Percentiles rank a stretch among this genome's conserved stretches.
phyloP scores from a whole-genome alignment of 768 basidiomycete genomes.

The Pleurotus tuber-regium region DNA sequence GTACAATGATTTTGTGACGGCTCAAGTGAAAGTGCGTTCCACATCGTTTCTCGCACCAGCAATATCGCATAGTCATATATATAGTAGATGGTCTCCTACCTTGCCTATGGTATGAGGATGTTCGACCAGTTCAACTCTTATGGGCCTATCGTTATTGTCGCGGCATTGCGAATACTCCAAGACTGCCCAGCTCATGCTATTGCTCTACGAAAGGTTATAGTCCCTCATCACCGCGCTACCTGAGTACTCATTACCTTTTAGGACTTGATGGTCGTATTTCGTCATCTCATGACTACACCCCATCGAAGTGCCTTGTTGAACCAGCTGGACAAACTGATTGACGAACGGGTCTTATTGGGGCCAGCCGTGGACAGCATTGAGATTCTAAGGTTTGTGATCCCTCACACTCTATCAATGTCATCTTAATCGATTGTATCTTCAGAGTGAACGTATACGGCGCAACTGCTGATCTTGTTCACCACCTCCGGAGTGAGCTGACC shows the following conservation, averaged over 20 bases:
- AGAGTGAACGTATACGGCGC: slow-evolving; percentile 83
- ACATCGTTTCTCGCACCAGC: slow-evolving; percentile 70
- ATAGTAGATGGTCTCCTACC: slow-evolving; percentile 82
- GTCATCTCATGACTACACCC: slow-evolving; percentile 81
- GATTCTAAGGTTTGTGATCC: slow-evolving; percentile 60
- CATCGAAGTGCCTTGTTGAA: slow-evolving; percentile 77
- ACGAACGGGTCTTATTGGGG: slow-evolving; percentile 89
- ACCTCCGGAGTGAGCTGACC: slow-evolving; percentile 80
- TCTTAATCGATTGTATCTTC: slow-evolving; percentile 14
- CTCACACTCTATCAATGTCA: not conserved
- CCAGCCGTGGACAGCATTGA: slow-evolving; percentile 82
- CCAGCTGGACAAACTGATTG: slow-evolving; percentile 85
- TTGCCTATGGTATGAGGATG: slow-evolving; percentile 83
- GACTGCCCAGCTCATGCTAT: slow-evolving; percentile 90
- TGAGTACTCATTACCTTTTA: slow-evolving; percentile 28
- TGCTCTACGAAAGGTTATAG: slow-evolving; percentile 69
- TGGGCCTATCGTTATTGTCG: slow-evolving; percentile 76
- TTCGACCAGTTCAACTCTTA: slow-evolving; percentile 65
- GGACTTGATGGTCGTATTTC: slow-evolving; percentile 91
- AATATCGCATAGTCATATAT: slow-evolving; percentile 38
- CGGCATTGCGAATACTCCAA: slow-evolving; percentile 83
- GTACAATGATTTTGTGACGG: slow-evolving; percentile 81
- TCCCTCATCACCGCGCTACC: not conserved
- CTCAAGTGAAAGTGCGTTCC: slow-evolving; percentile 81
- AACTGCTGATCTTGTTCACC: slow-evolving; percentile 91